phyloP scores from a whole-genome alignment of 768 basidiomycete species.

The Cystofilobasidium macerans region DNA sequence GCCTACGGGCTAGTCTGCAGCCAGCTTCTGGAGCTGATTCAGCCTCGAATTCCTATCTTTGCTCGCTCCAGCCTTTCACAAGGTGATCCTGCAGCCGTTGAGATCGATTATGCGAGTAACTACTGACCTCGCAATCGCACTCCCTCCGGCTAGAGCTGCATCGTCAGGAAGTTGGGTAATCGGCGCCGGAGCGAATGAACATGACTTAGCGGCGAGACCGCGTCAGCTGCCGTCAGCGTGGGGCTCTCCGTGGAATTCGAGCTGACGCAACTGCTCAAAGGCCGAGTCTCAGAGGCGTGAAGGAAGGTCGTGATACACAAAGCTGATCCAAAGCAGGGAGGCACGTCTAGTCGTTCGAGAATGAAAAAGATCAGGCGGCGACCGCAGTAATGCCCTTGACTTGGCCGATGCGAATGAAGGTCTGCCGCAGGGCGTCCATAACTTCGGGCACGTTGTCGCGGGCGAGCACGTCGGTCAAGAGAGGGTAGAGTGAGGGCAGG shows the following conservation, averaged over 20 bases:
- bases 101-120: no score
- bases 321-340: neutral
- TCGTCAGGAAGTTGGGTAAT: neutral
- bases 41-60: neutral
- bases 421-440: conserved; percentile 62
- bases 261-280: no score
- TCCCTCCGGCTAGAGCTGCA: no score
- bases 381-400: conserved; percentile 10
- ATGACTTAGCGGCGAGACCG: neutral
- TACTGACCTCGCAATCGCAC: no score
- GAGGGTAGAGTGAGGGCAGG: conserved; percentile 78
- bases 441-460: conserved; percentile 76
- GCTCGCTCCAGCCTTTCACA: neutral
- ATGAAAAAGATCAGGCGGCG: neutral
- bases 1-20: no score
- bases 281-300: no score
- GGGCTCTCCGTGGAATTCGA: no score
- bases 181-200: neutral
- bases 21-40: no score
- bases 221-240: no score
- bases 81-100: no score
- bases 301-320: no score
- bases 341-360: neutral
- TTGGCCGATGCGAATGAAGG: conserved; percentile 49
- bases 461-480: conserved; percentile 70